phyloP scores from a whole-genome alignment of 495 filamentous ascomycete species.

The Neurospora terricola region DNA sequence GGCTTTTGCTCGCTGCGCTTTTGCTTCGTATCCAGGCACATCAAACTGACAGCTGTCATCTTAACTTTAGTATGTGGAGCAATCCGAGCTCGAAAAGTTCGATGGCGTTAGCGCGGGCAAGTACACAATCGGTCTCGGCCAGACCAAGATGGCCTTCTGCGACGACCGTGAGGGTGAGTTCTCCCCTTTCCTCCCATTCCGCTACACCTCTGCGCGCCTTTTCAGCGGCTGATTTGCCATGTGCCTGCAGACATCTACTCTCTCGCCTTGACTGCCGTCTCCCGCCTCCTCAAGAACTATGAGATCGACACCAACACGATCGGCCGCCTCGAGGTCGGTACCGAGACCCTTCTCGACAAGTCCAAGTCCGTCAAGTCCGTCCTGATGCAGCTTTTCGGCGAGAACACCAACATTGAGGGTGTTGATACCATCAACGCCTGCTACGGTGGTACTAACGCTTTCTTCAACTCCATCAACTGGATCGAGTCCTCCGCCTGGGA shows the following conservation, averaged over 20 bases:
- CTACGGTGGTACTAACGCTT: constrained; percentile 95
- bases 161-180: constrained; percentile 91
- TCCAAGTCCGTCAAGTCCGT: constrained; percentile 99
- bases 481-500: constrained; percentile 97
- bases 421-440: constrained; percentile 95
- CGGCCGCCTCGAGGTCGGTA: constrained; percentile 93
- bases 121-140: constrained; percentile 98
- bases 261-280: constrained; percentile 77
- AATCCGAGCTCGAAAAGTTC: constrained; percentile 92
- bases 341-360: constrained; percentile 97
- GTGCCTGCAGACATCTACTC: constrained; percentile 84
- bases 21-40: constrained; percentile 4
- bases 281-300: constrained; percentile 87
- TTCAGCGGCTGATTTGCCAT: constrained; percentile 17
- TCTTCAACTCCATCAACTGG: constrained; percentile 98
- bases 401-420: constrained; percentile 87
- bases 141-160: constrained; percentile 99
- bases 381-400: constrained; percentile 90
- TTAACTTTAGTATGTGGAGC: constrained; percentile 78
- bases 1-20: background rate
- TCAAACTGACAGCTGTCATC: constrained; percentile 17
- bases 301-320: constrained; percentile 82
- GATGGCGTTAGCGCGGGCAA: constrained; percentile 92
- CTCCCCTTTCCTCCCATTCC: background rate
- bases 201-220: background rate